These are phyloP conservation scores for Amanita muscaria DNA, from an alignment of 768 basidiomycete genomes.

Conservation along the genomic window DNA sequence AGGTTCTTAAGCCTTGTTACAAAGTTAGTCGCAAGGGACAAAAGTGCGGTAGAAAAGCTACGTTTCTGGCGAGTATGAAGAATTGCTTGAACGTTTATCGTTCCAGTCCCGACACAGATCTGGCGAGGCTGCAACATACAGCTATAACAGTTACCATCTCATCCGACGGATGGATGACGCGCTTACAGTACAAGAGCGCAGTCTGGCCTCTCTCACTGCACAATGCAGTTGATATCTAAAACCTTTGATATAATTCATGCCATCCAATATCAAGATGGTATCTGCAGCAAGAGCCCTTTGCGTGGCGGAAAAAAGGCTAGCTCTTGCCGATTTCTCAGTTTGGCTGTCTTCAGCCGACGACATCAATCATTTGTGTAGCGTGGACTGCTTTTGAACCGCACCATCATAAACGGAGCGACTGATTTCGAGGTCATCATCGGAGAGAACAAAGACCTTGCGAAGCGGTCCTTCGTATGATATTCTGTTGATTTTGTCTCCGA, in stretches of 20 bases:
- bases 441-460: slow-evolving; percentile 42
- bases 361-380: neutral
- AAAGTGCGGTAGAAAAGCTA: slow-evolving; percentile 22
- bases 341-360: slow-evolving; percentile 50
- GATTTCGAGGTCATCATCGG: slow-evolving; percentile 66
- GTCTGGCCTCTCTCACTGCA: slow-evolving; percentile 79
- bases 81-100: slow-evolving; percentile 26
- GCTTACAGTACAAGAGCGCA: slow-evolving; percentile 76
- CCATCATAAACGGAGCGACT: slow-evolving; percentile 65
- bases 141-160: slow-evolving; percentile 24
- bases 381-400: slow-evolving; percentile 22
- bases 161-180: slow-evolving; percentile 17
- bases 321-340: slow-evolving; percentile 85
- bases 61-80: slow-evolving; percentile 62
- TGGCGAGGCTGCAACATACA: slow-evolving; percentile 67
- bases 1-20: slow-evolving; percentile 70
- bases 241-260: slow-evolving; percentile 96
- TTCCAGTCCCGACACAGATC: slow-evolving; percentile 80
- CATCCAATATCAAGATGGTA: slow-evolving; percentile 82
- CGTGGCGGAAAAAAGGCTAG: slow-evolving; percentile 72
- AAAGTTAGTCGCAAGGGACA: neutral
- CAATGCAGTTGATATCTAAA: slow-evolving; percentile 98
- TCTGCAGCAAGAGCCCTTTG: slow-evolving; percentile 65
- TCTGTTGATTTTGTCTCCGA: slow-evolving; percentile 44
- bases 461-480: slow-evolving; percentile 45